Conservation (phyloP, 1,284 basidiomycete species). For the Cutaneotrichosporon sp. region DNA sequence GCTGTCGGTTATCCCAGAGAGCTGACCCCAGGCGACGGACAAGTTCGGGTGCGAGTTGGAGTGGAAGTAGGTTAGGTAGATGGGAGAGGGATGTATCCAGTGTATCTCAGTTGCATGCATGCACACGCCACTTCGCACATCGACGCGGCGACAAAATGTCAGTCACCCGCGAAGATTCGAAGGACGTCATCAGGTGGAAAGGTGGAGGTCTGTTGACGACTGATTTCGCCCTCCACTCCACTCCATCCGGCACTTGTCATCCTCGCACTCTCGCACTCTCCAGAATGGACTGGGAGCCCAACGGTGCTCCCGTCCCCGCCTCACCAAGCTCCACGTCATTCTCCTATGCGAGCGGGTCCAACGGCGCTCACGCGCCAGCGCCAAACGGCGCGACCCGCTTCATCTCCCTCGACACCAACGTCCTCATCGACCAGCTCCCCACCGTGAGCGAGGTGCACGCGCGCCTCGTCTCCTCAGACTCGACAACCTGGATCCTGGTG, state of each 20-base stretch:
- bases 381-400: constrained; percentile 4
- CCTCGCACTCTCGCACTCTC: background rate
- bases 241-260: background rate
- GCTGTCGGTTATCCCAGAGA: too few relatives aligned
- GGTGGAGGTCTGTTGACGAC: background rate
- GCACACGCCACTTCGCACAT: background rate
- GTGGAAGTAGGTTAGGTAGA: constrained; percentile 9
- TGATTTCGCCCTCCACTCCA: background rate
- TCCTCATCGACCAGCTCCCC: constrained; percentile 13
- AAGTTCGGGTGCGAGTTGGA: constrained; percentile 11
- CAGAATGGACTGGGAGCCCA: constrained; percentile 8
- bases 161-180: background rate
- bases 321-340: background rate
- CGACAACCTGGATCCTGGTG: constrained; percentile 9
- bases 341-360: background rate
- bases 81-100: too few relatives aligned
- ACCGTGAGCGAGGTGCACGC: constrained; percentile 10
- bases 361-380: background rate
- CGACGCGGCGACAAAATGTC: too few relatives aligned
- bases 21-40: constrained; percentile 10
- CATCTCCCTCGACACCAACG: constrained; percentile 21
- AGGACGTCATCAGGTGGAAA: background rate
- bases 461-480: background rate
- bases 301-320: background rate
- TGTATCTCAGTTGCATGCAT: background rate